phyloP scores from a whole-genome alignment of 1,139 yeast genomes.

The Sugiyamaella paludigena region DNA sequence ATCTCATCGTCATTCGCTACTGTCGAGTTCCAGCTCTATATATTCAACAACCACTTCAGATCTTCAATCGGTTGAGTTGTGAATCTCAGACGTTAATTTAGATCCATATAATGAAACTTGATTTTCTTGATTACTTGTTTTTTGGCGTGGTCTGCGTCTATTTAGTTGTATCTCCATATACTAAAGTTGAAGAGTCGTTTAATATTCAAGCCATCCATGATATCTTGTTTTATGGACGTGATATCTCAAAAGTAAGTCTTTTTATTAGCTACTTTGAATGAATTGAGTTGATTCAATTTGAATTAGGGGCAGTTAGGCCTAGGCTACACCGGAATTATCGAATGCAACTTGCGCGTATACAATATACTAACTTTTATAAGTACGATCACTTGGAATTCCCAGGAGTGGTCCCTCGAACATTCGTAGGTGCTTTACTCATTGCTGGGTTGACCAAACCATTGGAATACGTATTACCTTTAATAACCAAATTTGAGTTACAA shows the following conservation, averaged over 20 bases:
- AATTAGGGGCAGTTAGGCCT: no score
- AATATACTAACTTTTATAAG: constrained; percentile 20
- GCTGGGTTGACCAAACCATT: constrained; percentile 45
- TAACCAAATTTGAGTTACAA: constrained; percentile 42
- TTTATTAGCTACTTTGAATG: no score
- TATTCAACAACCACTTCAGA: no score
- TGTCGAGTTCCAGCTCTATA: no score
- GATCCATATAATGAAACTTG: constrained; percentile 1
- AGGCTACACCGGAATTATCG: no score
- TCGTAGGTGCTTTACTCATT: constrained; percentile 66
- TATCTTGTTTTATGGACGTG: constrained; percentile 60
- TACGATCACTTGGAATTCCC: constrained; percentile 82
- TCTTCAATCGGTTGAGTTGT: no score
- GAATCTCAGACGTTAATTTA: no score
- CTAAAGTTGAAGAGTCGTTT: constrained; percentile 95
- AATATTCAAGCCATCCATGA: constrained; percentile 89
- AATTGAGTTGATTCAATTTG: no score
- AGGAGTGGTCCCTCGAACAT: constrained; percentile 87
- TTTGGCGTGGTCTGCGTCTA: constrained; percentile 36
- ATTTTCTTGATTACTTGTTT: constrained; percentile 21
- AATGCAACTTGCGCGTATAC: no score
- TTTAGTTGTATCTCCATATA: constrained; percentile 64
- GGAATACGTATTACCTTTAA: constrained; percentile 29
- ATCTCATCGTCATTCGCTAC: no score
- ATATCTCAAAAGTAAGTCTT: constrained; percentile 23